Evolutionary conservation across 2,329 filamentous ascomycete species (phyloP).

Genomic region (Nectriaceae sp.): DNA sequence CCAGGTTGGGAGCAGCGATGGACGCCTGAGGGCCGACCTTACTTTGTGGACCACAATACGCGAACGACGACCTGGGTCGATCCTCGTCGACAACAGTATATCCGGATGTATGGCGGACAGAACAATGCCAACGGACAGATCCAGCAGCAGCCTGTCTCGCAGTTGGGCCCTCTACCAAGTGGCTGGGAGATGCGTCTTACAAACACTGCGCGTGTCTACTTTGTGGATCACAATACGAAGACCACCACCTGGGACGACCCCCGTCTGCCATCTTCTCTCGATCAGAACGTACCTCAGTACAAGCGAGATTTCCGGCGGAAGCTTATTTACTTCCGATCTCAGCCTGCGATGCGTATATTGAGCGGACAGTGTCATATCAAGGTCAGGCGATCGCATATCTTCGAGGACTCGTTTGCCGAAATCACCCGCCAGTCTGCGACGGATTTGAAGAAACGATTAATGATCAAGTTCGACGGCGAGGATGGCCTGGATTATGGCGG

Average conservation of each 20-base stretch:
- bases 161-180: conserved; percentile 90
- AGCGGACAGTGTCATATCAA: conserved; percentile 98
- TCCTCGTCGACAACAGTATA: conserved; percentile 94
- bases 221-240: conserved; percentile 99
- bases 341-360: conserved; percentile 92
- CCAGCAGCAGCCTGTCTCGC: conserved; percentile 96
- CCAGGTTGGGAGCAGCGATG: conserved; percentile 95
- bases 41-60: conserved; percentile 99
- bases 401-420: conserved; percentile 98
- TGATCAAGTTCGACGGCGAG: conserved; percentile 99
- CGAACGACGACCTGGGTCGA: conserved; percentile 98
- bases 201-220: conserved; percentile 96
- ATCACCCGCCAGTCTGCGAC: conserved; percentile 95
- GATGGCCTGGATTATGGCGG: conserved; percentile 98
- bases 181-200: conserved; percentile 99
- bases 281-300: conserved; percentile 98
- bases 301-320: conserved; percentile 98
- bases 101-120: conserved; percentile 91
- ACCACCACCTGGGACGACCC: conserved; percentile 99
- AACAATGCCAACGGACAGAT: conserved; percentile 84
- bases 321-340: conserved; percentile 98
- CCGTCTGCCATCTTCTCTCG: conserved; percentile 88
- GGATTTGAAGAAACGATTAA: conserved; percentile 95
- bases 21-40: conserved; percentile 91
- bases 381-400: conserved; percentile 93